These are phyloP conservation scores for Phaffia tasmanica DNA, from an alignment of 768 basidiomycete species.

Conservation along the genomic window DNA sequence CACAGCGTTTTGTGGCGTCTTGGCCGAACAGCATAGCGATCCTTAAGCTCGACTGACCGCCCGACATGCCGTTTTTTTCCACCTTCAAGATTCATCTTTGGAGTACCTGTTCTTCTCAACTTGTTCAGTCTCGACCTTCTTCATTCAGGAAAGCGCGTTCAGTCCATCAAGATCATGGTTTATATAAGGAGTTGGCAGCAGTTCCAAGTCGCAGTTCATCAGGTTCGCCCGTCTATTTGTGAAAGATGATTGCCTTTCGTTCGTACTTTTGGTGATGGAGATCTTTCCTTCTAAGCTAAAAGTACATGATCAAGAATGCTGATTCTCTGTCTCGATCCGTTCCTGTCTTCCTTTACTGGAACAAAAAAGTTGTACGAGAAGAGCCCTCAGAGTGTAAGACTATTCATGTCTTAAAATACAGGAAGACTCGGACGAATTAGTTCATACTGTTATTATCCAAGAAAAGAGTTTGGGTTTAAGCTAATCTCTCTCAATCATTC, in stretches of 20 bases:
- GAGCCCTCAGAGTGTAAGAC: constrained; percentile 61
- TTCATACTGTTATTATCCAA: not conserved
- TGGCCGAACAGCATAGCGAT: no score
- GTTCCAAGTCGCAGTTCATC: constrained; percentile 33
- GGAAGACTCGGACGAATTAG: no score
- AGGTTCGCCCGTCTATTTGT: not conserved
- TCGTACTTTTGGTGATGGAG: not conserved
- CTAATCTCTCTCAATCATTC: not conserved
- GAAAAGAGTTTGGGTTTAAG: not conserved
- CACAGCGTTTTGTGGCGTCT: no score
- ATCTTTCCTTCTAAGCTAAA: no score
- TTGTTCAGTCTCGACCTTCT: no score
- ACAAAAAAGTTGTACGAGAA: constrained; percentile 73
- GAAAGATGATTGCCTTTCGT: no score
- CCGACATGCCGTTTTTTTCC: no score
- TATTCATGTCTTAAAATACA: not conserved
- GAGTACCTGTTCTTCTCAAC: no score
- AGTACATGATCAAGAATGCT: not conserved
- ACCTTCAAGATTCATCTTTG: no score
- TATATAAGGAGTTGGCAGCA: constrained; percentile 38
- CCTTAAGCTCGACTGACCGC: no score
- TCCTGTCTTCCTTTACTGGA: constrained; percentile 57
- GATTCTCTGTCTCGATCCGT: not conserved
- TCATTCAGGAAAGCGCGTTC: no score
- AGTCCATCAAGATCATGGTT: constrained; percentile 30